phyloP scores from a whole-genome alignment of 495 filamentous ascomycete genomes.

The Physcia stellaris region DNA sequence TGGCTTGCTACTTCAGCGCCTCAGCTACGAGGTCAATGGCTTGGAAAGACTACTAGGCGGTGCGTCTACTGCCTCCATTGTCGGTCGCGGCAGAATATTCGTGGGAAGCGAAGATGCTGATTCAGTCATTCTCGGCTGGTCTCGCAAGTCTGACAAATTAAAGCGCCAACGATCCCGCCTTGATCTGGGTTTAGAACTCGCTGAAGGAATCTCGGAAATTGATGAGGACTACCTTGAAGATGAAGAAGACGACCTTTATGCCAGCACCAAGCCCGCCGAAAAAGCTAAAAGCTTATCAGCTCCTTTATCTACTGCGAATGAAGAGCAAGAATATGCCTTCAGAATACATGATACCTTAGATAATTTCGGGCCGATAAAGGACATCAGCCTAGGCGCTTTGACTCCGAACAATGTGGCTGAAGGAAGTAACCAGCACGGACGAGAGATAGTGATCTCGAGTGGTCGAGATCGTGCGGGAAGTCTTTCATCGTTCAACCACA shows the following conservation, averaged over 20 bases:
- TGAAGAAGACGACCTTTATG: slow-evolving; percentile 61
- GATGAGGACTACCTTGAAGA: slow-evolving; percentile 39
- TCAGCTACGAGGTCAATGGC: slow-evolving; percentile 47
- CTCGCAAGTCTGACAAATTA: slow-evolving; percentile 34
- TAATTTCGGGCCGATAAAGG: slow-evolving; percentile 65
- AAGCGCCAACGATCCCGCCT: slow-evolving; percentile 33
- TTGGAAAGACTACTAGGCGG: slow-evolving; percentile 43
- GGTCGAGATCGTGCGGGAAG: slow-evolving; percentile 57
- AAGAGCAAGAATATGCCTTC: slow-evolving; percentile 46
- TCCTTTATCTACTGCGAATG: slow-evolving; percentile 5
- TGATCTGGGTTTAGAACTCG: slow-evolving; percentile 26
- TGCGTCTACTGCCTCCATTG: slow-evolving; percentile 52
- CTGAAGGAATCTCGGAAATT: slow-evolving; percentile 38
- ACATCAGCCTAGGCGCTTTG: slow-evolving; percentile 55
- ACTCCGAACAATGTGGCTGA: too few species aligned
- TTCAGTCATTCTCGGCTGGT: slow-evolving; percentile 70
- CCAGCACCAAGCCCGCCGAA: slow-evolving; percentile 22
- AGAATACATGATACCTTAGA: slow-evolving; percentile 60
- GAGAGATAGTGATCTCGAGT: too few species aligned
- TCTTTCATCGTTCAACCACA: too few species aligned
- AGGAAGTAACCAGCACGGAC: too few species aligned
- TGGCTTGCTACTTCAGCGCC: slow-evolving; percentile 53
- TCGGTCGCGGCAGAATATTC: slow-evolving; percentile 65
- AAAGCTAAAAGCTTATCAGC: slow-evolving; percentile 2
- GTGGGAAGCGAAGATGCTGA: slow-evolving; percentile 76